Base-by-base conservation (phyloP, 441 rosid genomes). In the Euphorbia schlechtendalii region DNA sequence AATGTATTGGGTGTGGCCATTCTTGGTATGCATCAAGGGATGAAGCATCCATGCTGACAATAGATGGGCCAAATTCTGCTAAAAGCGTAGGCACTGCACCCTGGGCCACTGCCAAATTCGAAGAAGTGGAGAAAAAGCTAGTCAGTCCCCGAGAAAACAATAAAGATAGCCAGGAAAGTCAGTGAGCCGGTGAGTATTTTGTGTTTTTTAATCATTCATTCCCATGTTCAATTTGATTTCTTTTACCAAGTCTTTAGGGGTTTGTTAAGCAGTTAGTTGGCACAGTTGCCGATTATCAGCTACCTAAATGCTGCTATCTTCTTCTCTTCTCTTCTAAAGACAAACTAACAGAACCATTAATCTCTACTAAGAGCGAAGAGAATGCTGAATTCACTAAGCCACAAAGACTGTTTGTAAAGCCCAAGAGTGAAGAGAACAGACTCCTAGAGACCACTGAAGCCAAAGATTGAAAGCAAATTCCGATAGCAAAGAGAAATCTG, bases 21-120 rank as follows among this genome's bases (percentile, higher is more conserved):
- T 86, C 90, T 20, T 91, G 99, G 99, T 91, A 86, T 58, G 86
- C 98, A 22, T 85, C 99, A 18, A 81, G 94, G 77, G 98, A 94
- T 6, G 99, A 87, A 45, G 85, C 73, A 46, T 89, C 99, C 1
- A 83, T 78, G 69, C 79, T 90, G 73, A 84, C 98, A n/a, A 87
- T 94, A 57, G 85, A 78, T 60, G 76, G 78, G 17, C 89, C 88
- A 0, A 76, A 76, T 68, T 71, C 92, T 49, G 75, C 75, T 21
- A 75, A 66, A 65, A 81, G 66, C 24, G 86, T 76, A 17, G 89
- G 89, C 12, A 68, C 75, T 1, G 90, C 80, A 40, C 83, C 81
- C n/a, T 76, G 72, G 78, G 92, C 89, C 17, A 80, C 86, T 5
- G 65, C 80, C 12, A 86, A 86, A 77, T 83, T 75, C 4, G 96